phyloP scores from a whole-genome alignment of 2,329 filamentous ascomycete genomes.

The Conoideocrella luteorostrata region DNA sequence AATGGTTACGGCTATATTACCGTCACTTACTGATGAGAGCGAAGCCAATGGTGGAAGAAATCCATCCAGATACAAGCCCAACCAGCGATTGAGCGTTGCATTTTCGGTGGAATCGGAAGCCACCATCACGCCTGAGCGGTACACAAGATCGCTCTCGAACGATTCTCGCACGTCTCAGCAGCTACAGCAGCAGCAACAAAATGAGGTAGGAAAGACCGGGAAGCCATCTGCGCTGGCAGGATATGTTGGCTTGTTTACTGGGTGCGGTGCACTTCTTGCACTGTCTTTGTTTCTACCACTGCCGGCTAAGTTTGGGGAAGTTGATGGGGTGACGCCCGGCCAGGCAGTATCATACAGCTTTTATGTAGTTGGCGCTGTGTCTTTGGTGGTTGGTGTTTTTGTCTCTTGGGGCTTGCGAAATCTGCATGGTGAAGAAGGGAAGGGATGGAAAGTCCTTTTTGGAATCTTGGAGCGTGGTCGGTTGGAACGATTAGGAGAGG shows the following conservation, averaged over 20 bases:
- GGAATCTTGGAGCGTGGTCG: slow-evolving; percentile 25
- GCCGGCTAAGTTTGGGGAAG: slow-evolving; percentile 68
- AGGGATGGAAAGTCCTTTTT: slow-evolving; percentile 59
- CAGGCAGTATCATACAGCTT: slow-evolving; percentile 77
- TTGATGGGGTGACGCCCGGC: slow-evolving; percentile 63
- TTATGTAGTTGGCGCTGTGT: slow-evolving; percentile 72
- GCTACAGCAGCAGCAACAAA: slow-evolving; percentile 10
- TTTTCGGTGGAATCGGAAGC: slow-evolving; percentile 66
- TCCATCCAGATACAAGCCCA: slow-evolving; percentile 25
- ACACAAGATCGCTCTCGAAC: slow-evolving; percentile 31
- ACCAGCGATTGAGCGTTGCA: slow-evolving; percentile 51
- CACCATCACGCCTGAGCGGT: slow-evolving; percentile 66
- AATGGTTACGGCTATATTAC: slow-evolving; percentile 95
- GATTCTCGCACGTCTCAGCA: slow-evolving; percentile 16
- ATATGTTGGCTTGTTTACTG: slow-evolving; percentile 86
- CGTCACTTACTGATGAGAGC: slow-evolving; percentile 55
- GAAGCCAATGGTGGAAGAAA: slow-evolving; percentile 20
- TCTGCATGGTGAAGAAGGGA: slow-evolving; percentile 67
- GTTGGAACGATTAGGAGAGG: not conserved
- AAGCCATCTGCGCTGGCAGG: slow-evolving; percentile 66
- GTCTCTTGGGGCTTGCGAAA: slow-evolving; percentile 72
- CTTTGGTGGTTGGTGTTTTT: slow-evolving; percentile 64
- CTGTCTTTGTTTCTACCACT: slow-evolving; percentile 78
- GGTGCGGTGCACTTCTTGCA: slow-evolving; percentile 82
- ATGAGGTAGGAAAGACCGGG: slow-evolving; percentile 23